Base-by-base conservation (phyloP, 2,329 filamentous ascomycete species). In the Fusarium acutatum region DNA sequence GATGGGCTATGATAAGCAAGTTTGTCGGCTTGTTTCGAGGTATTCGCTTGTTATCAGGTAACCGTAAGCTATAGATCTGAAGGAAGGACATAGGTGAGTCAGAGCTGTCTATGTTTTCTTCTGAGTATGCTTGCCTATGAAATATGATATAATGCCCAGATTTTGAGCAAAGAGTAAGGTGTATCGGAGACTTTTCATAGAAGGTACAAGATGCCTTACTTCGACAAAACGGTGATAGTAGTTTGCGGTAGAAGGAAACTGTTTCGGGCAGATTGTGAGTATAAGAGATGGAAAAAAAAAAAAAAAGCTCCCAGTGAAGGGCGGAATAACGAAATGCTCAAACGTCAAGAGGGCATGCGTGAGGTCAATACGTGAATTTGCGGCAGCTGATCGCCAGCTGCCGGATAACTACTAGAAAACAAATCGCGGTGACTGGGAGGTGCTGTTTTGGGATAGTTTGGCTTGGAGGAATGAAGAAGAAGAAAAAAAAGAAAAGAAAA, bases 351-450 rank as follows among this genome's bases (percentile, higher is more conserved):
- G 38, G 8, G 43, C 38, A 32, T 40, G 50, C 49, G 37, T 17
- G 49, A 41, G 26, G 14, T 54, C n/a, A 24, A 59, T 50, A 63
- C 18, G 58, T 74, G 71, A 61, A 72, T 68, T 62, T 35, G 46
- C 37, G 62, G 52, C 71, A 73, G 61, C 67, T 68, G 71, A 57
- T 38, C n/a, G 40, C 37, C 71, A 74, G 62, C 63, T 72, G 71
- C 44, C 54, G 62, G 58, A 24, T 35, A 54, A 44, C 50, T 50
- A 46, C 54, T 64, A 35, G 38, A 57, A 68, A 73, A 41, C 49
- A 46, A 61, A 40, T 44, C 41, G n/a, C 22, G 18, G 43, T 17
- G 35, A n/a, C 24, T 49, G 37, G 18, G 32, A n/a, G 20, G 54
- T 54, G 26, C 20, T n/a, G 18, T 32, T 24, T 17, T 14, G 15